Base-by-base conservation (phyloP, 331 rosid species). In the Erythrophleum ivorense region DNA sequence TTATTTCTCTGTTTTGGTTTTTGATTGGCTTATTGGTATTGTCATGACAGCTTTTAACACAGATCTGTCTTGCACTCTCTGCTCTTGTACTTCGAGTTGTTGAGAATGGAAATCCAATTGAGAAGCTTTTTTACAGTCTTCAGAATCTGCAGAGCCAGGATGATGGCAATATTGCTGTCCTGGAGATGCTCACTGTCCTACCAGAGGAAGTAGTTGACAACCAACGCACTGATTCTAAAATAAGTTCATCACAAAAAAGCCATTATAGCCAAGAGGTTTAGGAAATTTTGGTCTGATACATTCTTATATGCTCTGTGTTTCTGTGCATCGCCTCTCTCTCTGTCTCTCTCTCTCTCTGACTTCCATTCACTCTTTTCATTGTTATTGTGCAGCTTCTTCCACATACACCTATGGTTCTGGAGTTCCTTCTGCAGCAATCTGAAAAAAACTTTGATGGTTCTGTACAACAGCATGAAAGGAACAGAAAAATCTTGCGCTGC, bases 111-210 rank as follows among this genome's bases (percentile, higher is more conserved):
- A 94, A 94, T 79, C 97, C 98, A 53, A 88, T 95, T 6, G 97
- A 93, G 87, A 93, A 91, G 84, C 98, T 95, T 45, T 93, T 95
- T 87, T 93, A 91, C 89, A 91, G 92, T 87, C 98, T 95, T 67
- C 95, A 78, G 93, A 95, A 86, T 87, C 87, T 91, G 83, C 97
- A 92, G 89, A 88, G 84, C 70, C 90, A 91, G 88, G 94, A 80
- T 29, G 89, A 86, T 68, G 97, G 95, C 45, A 90, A 90, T 82
- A 48, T 89, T 76, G 98, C 98, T 62, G 98, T 95, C 58, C 83
- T 95, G 88, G 98, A 95, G 90, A 88, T 95, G 98, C 97, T 95
- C 77, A 95, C 98, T 38, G 97, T 95, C 73, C 81, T 95, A 75
- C 98, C 98, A 3, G 98, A 95, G 86, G 98, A 95, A 89, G 90